Base-by-base conservation (phyloP, 148 eudicot genomes). In the Amaranthus cruentus region DNA sequence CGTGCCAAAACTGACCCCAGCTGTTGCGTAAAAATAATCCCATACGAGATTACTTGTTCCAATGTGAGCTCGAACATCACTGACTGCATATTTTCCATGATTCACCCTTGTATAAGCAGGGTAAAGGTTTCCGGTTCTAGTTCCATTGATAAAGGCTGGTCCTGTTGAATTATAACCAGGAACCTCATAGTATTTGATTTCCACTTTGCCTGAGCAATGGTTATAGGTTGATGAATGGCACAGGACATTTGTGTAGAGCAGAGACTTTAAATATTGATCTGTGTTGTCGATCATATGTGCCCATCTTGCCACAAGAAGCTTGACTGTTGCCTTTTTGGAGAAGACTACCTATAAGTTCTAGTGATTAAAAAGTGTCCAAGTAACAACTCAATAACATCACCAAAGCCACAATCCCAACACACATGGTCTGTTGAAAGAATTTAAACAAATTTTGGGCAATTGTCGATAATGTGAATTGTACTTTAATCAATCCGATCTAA, bases 11-110 rank as follows among this genome's bases (percentile, higher is more conserved):
- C 98, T 85, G 42, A 91, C 89, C 10, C 98, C 98, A 2, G 96
- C 87, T 2, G 94, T 89, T 2, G 92, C 43, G 76, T 91, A 93
- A 73, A 90, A 93, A 75, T 93, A 93, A 75, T 93, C 98, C 98
- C 98, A 93, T 51, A 91, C 38, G 7, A 93, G 87, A 70, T 93
- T 93, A 80, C 98, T 93, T 4, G 98, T 93, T 61, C 94, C 91
- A 9, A 93, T 89, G 73, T 93, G 96, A 10, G 94, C 98, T 58
- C 97, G 81, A 15, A 76, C 84, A 56, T 91, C 88, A 66, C 98
- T 93, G 53, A 93, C 98, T 58, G 91, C 92, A 51, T 90, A 93
- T 79, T 93, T 90, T 15, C 94, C 98, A 55, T 93, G 98, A 85
- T 93, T 93, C 12, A 93, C 98, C 62, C 94, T 81, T 3, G 92